These are phyloP conservation scores for Aurantiochytrium sp. DNA, from an alignment of 108 stramenopile genomes.

Conservation along the genomic window DNA sequence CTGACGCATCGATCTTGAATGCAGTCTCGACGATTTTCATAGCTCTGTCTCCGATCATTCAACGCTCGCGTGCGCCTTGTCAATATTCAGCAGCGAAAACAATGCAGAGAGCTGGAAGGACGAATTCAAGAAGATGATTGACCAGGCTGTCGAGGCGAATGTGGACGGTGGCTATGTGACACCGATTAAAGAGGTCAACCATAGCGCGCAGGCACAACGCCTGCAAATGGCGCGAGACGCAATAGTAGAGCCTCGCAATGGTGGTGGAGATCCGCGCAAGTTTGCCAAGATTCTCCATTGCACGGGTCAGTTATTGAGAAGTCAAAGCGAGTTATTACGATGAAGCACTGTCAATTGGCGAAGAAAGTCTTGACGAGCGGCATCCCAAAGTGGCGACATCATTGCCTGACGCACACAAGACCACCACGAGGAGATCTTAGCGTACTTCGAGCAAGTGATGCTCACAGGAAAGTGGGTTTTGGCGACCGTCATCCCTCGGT, in stretches of 20 bases:
- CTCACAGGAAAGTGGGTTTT: neutral
- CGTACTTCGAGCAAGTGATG: neutral
- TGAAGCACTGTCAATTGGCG: neutral
- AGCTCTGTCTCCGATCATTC: too few species aligned
- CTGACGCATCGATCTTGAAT: too few species aligned
- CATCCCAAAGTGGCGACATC: neutral
- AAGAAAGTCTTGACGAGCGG: neutral
- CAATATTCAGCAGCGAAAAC: too few species aligned
- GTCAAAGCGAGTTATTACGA: too few species aligned
- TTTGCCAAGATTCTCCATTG: too few species aligned
- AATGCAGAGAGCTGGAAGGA: neutral
- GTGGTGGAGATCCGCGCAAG: too few species aligned
- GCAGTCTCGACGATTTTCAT: too few species aligned
- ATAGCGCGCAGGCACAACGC: neutral
- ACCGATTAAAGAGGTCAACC: neutral
- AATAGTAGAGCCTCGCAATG: too few species aligned
- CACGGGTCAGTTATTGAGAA: too few species aligned
- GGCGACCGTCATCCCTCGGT: neutral
- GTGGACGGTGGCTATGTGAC: neutral
- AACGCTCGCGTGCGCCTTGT: too few species aligned
- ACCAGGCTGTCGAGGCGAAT: neutral
- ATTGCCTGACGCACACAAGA: neutral
- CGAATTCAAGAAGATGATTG: neutral
- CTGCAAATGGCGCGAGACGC: neutral
- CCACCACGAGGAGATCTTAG: neutral